phyloP scores from a whole-genome alignment of 2,329 filamentous ascomycete genomes.

The Bisporella sp. region DNA sequence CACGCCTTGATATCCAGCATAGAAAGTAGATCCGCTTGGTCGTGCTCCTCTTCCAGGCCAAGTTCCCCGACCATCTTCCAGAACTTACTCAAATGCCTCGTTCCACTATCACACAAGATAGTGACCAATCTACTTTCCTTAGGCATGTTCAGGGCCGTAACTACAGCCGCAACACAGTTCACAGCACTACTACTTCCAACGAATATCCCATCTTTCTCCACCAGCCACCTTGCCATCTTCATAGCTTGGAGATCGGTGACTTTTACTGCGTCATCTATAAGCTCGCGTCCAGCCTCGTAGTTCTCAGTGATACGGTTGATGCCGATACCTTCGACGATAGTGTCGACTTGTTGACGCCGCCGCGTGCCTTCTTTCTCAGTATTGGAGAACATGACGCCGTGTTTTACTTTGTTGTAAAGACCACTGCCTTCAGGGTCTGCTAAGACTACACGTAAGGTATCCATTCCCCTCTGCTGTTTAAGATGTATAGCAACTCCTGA shows the following conservation, averaged over 20 bases:
- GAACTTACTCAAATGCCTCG: conserved; percentile 76
- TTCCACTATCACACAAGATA: conserved; percentile 78
- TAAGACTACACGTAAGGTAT: conserved; percentile 60
- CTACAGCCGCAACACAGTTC: conserved; percentile 79
- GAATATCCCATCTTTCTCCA: conserved; percentile 93
- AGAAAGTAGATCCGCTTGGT: conserved; percentile 40
- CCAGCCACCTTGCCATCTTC: conserved; percentile 91
- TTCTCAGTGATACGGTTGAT: conserved; percentile 93
- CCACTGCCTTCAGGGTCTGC: conserved; percentile 94
- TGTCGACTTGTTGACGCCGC: conserved; percentile 85
- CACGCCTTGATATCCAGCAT: conserved; percentile 38
- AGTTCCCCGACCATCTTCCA: conserved; percentile 67
- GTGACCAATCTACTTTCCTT: conserved; percentile 63
- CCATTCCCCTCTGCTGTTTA: conserved; percentile 50
- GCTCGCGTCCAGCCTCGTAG: conserved; percentile 77
- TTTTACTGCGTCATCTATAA: conserved; percentile 84
- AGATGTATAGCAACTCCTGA: conserved; percentile 79
- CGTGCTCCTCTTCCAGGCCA: conserved; percentile 54
- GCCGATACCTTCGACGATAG: conserved; percentile 91
- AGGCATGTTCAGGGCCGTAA: conserved; percentile 58
- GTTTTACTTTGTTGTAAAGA: conserved; percentile 82
- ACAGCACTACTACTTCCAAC: conserved; percentile 93
- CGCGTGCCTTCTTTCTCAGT: conserved; percentile 89
- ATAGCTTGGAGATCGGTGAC: conserved; percentile 86
- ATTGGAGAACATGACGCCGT: conserved; percentile 90